phyloP scores from a whole-genome alignment of 148 eudicot genomes.

The Nyssa sinensis region DNA sequence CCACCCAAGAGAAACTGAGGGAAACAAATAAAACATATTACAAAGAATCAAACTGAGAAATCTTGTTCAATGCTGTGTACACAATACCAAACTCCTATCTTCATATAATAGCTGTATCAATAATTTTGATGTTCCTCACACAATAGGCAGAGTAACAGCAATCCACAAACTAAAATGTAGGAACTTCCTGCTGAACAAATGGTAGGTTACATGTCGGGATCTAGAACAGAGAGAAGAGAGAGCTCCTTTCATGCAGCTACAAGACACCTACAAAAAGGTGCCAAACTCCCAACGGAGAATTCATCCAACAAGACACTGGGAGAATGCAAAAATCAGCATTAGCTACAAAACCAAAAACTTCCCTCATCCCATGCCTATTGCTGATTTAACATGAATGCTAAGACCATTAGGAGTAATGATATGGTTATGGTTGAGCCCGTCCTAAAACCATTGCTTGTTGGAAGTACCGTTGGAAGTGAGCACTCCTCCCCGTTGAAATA shows the following conservation, averaged over 20 bases:
- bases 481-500: constrained; percentile 83
- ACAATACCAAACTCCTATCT: not conserved
- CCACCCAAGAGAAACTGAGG: not conserved
- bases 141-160: constrained; percentile 8
- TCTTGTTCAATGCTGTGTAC: constrained; percentile 6
- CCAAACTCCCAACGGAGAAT: not conserved
- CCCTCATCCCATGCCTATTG: constrained; percentile 15
- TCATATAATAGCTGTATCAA: not conserved
- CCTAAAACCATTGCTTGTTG: constrained; percentile 33
- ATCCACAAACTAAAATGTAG: not conserved
- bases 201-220: not conserved
- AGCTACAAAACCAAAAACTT: constrained; percentile 16
- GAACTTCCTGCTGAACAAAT: not conserved
- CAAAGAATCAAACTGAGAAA: too few relatives aligned
- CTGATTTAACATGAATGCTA: constrained; percentile 37
- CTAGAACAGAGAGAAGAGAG: too few relatives aligned
- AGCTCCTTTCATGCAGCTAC: too few relatives aligned
- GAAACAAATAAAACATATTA: constrained; percentile 3
- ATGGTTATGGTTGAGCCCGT: constrained; percentile 22
- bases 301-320: constrained; percentile 21
- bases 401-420: constrained; percentile 27
- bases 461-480: constrained; percentile 55
- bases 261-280: too few relatives aligned
- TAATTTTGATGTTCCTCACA: constrained; percentile 4
- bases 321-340: constrained; percentile 33